Evolutionary conservation across 2,329 filamentous ascomycete species (phyloP).

Genomic region (Fusarium sp.): DNA sequence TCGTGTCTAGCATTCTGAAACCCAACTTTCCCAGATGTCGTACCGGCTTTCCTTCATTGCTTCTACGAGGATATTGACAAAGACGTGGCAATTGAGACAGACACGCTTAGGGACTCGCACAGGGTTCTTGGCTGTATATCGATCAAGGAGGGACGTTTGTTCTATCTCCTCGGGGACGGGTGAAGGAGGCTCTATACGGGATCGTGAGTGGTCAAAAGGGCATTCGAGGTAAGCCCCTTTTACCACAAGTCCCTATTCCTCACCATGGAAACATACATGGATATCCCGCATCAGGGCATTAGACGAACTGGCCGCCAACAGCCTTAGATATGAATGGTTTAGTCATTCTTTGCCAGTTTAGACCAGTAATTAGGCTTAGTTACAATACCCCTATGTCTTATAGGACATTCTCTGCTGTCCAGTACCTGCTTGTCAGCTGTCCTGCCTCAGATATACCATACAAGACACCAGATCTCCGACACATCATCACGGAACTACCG

Average conservation of each 20-base stretch:
- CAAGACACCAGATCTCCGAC: not conserved
- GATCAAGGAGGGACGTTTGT: not conserved
- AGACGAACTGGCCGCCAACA: too few relatives aligned
- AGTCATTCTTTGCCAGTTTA: not conserved
- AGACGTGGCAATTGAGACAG: conserved; percentile 25
- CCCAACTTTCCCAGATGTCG: not conserved
- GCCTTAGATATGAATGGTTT: too few relatives aligned
- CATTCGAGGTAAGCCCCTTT: not conserved
- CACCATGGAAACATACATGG: too few relatives aligned
- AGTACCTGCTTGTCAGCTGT: not conserved
- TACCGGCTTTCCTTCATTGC: not conserved
- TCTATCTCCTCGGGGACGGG: not conserved
- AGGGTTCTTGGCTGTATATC: not conserved
- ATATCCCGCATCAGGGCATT: too few relatives aligned
- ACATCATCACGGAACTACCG: conserved; percentile 17
- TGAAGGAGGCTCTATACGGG: not conserved
- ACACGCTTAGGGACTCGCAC: conserved; percentile 10
- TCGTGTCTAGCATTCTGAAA: conserved; percentile 26
- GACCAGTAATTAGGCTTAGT: fast-evolving
- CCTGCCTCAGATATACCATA: not conserved
- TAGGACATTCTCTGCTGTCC: not conserved
- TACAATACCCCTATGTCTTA: not conserved
- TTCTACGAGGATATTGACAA: conserved; percentile 1
- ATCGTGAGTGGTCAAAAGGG: not conserved
- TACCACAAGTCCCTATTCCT: not conserved